phyloP scores from a whole-genome alignment of 768 basidiomycete genomes.

The Atractiella rhizophila region DNA sequence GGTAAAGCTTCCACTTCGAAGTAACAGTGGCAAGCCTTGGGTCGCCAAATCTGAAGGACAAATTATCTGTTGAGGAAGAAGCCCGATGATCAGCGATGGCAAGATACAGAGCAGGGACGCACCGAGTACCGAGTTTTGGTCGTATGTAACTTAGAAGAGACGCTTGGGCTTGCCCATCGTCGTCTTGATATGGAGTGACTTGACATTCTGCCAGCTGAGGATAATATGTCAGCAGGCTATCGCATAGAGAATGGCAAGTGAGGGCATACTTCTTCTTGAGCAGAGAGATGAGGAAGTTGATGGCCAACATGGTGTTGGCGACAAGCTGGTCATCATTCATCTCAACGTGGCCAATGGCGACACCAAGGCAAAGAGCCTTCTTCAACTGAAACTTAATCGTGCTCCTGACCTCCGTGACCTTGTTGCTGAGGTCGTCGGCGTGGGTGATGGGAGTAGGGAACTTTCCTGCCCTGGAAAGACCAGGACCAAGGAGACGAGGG shows the following conservation, averaged over 20 bases:
- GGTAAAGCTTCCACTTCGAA: too few relatives aligned
- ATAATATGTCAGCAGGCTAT: background rate
- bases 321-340: conserved; percentile 96
- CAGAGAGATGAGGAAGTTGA: conserved; percentile 98
- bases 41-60: too few relatives aligned
- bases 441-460: conserved; percentile 95
- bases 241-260: background rate
- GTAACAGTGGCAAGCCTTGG: too few relatives aligned
- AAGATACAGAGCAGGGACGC: too few relatives aligned
- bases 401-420: conserved; percentile 81
- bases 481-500: conserved; percentile 94
- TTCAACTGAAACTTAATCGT: conserved; percentile 49
- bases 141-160: conserved; percentile 63
- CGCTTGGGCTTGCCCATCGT: conserved; percentile 98
- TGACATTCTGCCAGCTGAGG: conserved; percentile 71
- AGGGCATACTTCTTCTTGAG: conserved; percentile 98
- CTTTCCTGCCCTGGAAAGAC: conserved; percentile 98
- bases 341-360: conserved; percentile 88
- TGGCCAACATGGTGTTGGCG: conserved; percentile 92
- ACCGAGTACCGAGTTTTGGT: too few relatives aligned
- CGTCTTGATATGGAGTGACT: conserved; percentile 83
- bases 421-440: conserved; percentile 63
- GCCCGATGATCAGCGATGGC: too few relatives aligned
- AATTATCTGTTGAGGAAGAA: too few relatives aligned
- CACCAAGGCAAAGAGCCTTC: conserved; percentile 60